phyloP scores from a whole-genome alignment of 208 protist genomes.

The Tritrichomonas foetus region DNA sequence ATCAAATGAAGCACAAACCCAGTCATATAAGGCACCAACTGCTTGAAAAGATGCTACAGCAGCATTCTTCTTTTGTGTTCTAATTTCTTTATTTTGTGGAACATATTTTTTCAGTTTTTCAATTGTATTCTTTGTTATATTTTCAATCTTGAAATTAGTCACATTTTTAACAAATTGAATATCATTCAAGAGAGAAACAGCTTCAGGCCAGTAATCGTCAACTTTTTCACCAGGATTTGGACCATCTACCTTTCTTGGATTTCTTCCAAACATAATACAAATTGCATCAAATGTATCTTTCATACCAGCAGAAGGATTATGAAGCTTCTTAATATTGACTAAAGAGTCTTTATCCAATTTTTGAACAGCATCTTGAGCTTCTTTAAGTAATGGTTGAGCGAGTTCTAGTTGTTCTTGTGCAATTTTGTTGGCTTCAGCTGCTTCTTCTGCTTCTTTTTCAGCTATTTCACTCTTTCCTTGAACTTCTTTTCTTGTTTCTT shows the following conservation, averaged over 20 bases:
- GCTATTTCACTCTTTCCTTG: background rate
- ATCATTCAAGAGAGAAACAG: slow-evolving; percentile 65
- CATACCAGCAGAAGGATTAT: background rate
- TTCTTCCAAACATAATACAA: background rate
- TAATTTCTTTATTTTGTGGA: slow-evolving; percentile 62
- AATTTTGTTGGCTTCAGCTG: background rate
- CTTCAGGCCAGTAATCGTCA: background rate
- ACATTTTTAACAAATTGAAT: slow-evolving; percentile 86
- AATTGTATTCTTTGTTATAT: slow-evolving; percentile 84
- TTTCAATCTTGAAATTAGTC: slow-evolving; percentile 84
- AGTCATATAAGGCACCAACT: slow-evolving; percentile 58
- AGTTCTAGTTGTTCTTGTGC: background rate
- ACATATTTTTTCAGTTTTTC: slow-evolving; percentile 85
- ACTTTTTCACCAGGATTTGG: background rate
- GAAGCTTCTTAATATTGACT: background rate
- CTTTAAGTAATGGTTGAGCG: background rate
- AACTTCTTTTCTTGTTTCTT: background rate
- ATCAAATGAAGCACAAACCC: slow-evolving; percentile 57
- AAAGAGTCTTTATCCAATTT: background rate
- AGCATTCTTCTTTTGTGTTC: background rate
- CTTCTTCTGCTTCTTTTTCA: background rate
- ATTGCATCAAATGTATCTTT: background rate
- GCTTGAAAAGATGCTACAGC: background rate
- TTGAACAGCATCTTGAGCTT: background rate
- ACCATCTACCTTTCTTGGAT: background rate